These are phyloP conservation scores for Eucalyptus tenuipes DNA, from an alignment of 345 rosid genomes.

Conservation along the genomic window DNA sequence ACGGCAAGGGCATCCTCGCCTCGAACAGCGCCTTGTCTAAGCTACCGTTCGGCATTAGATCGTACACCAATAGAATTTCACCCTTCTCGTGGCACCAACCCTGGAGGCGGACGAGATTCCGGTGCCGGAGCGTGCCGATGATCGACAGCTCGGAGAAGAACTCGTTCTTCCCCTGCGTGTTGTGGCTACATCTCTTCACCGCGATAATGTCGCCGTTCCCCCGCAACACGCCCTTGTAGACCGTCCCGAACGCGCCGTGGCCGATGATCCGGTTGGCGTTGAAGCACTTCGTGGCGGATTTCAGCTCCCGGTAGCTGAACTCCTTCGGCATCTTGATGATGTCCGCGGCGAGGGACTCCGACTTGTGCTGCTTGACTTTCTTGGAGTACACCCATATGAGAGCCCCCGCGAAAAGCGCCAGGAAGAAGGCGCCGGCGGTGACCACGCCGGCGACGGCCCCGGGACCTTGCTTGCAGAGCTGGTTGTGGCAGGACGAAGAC, in stretches of 20 bases:
- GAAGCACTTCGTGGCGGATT: slow-evolving; percentile 71
- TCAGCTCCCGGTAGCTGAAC: slow-evolving; percentile 81
- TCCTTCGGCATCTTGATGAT: slow-evolving; percentile 83
- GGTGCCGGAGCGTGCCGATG: slow-evolving; percentile 81
- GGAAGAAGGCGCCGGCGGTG: slow-evolving; percentile 82
- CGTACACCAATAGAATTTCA: slow-evolving; percentile 78
- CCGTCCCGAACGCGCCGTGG: slow-evolving; percentile 89
- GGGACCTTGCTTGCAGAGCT: slow-evolving; percentile 72
- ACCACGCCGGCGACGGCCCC: slow-evolving; percentile 97
- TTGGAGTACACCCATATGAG: slow-evolving; percentile 69
- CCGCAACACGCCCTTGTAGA: slow-evolving; percentile 66
- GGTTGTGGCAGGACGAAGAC: slow-evolving; percentile 67
- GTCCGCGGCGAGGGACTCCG: slow-evolving; percentile 63
- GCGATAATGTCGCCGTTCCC: slow-evolving; percentile 75
- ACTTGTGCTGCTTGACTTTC: slow-evolving; percentile 32
- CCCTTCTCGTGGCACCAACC: slow-evolving; percentile 96
- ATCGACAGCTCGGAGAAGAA: slow-evolving; percentile 77
- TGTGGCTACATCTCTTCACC: slow-evolving; percentile 83
- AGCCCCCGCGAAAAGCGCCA: slow-evolving; percentile 65
- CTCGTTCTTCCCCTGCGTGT: slow-evolving; percentile 76
- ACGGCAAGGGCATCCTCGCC: slow-evolving; percentile 54
- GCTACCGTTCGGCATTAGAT: slow-evolving; percentile 92
- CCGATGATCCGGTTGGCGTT: slow-evolving; percentile 64
- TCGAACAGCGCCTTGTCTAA: slow-evolving; percentile 90
- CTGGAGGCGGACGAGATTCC: slow-evolving; percentile 83